Evolutionary conservation across 176 grass and related monocot species (phyloP).

Genomic region (Paspalum notatum): DNA sequence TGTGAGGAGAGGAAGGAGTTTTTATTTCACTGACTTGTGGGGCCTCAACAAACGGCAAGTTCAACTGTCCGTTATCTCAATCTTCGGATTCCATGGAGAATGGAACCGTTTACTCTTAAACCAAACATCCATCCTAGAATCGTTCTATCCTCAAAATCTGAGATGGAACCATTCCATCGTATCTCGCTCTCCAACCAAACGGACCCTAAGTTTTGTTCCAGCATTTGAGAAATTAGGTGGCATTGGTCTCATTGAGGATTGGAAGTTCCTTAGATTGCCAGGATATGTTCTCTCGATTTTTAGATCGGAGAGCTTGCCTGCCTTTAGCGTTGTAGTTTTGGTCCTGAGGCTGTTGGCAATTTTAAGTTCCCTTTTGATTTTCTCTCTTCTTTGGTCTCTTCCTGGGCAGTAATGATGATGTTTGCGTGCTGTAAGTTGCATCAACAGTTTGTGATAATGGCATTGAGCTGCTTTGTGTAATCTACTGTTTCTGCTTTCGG

Average conservation of each 20-base stretch:
- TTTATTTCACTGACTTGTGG: too few relatives aligned
- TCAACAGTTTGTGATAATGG: conserved; percentile 34
- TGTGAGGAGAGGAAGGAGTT: too few relatives aligned
- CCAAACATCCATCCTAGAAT: too few relatives aligned
- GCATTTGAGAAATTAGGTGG: conserved; percentile 35
- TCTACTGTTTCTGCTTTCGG: neutral
- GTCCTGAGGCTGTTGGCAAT: conserved; percentile 35
- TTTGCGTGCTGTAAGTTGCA: conserved; percentile 38
- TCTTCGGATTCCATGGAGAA: too few relatives aligned
- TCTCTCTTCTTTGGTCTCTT: conserved; percentile 36
- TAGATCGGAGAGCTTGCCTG: conserved; percentile 28
- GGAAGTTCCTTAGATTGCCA: conserved; percentile 36
- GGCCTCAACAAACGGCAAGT: too few relatives aligned
- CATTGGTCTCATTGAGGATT: conserved; percentile 27
- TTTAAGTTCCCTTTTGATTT: conserved; percentile 28
- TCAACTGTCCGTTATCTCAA: too few relatives aligned
- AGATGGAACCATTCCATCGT: too few relatives aligned
- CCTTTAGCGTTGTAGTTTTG: conserved; percentile 51
- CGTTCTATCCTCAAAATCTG: too few relatives aligned
- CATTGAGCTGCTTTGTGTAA: conserved; percentile 44
- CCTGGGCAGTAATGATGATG: conserved; percentile 35
- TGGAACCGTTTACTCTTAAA: too few relatives aligned
- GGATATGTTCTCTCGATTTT: neutral
- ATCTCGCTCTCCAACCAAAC: too few relatives aligned
- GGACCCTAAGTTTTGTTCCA: conserved; percentile 48